Conservation (phyloP, 2,329 filamentous ascomycete genomes). For the Mollisia scopiformis region DNA sequence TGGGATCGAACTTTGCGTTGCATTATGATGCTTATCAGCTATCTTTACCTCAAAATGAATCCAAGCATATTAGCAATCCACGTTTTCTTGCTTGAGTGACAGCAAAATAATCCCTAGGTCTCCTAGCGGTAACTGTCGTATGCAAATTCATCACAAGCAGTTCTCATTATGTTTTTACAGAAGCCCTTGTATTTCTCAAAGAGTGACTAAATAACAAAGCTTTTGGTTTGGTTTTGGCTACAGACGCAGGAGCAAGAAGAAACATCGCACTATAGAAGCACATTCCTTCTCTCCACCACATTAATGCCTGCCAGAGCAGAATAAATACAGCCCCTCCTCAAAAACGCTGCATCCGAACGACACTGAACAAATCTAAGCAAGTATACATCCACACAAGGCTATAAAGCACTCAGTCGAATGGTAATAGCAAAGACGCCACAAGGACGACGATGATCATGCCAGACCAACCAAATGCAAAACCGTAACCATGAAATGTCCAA, state of each 20-base stretch:
- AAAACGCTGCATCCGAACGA: conserved; percentile 19
- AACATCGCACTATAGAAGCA: conserved; percentile 32
- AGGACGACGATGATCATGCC: conserved; percentile 27
- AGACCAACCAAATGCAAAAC: conserved; percentile 48
- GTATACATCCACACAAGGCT: conserved; percentile 31
- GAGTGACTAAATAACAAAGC: conserved; percentile 40
- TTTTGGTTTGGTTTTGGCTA: conserved; percentile 28
- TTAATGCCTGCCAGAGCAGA: conserved; percentile 27
- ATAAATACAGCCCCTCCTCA: conserved; percentile 25
- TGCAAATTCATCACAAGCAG: not conserved
- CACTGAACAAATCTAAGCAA: conserved; percentile 26
- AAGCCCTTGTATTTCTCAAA: conserved; percentile 34
- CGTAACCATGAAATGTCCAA: conserved; percentile 67
- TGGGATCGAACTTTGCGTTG: not conserved
- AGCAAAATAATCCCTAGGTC: too few relatives aligned
- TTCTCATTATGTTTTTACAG: not conserved
- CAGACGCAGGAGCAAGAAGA: conserved; percentile 32
- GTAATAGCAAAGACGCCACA: conserved; percentile 25
- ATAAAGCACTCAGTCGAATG: conserved; percentile 29
- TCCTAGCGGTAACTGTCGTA: too few relatives aligned
- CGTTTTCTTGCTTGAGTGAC: too few relatives aligned
- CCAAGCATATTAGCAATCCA: not conserved
- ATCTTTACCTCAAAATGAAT: not conserved
- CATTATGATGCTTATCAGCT: not conserved
- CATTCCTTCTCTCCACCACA: conserved; percentile 26